Conservation (phyloP, 2,329 filamentous ascomycete genomes). For the Scedosporium aurantiacum region DNA sequence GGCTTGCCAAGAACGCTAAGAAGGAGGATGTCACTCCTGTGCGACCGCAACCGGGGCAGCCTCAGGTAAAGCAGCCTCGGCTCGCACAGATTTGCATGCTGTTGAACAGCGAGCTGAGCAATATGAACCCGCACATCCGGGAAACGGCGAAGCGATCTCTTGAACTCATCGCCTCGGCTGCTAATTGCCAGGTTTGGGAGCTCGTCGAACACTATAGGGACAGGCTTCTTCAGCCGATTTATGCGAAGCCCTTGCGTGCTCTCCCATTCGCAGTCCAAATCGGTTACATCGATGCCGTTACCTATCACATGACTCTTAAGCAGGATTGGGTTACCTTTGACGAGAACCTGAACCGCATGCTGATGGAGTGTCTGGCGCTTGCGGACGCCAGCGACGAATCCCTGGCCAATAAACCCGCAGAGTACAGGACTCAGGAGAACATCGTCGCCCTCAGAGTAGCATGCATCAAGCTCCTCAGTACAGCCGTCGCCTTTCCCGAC, state of each 20-base stretch:
- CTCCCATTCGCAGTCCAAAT: slow-evolving; percentile 93
- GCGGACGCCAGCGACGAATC: slow-evolving; percentile 93
- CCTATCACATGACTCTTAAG: slow-evolving; percentile 84
- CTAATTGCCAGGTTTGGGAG: slow-evolving; percentile 73
- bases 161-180: slow-evolving; percentile 66
- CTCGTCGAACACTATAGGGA: slow-evolving; percentile 85
- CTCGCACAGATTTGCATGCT: slow-evolving; percentile 69
- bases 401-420: slow-evolving; percentile 80
- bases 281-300: slow-evolving; percentile 95
- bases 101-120: slow-evolving; percentile 78
- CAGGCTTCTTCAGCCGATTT: slow-evolving; percentile 79
- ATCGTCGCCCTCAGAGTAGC: slow-evolving; percentile 88
- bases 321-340: slow-evolving; percentile 85
- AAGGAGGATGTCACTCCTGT: slow-evolving; percentile 59
- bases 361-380: slow-evolving; percentile 87
- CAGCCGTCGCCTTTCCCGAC: slow-evolving; percentile 85
- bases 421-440: slow-evolving; percentile 90
- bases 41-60: slow-evolving; percentile 8
- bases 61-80: background rate
- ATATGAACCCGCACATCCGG: slow-evolving; percentile 93
- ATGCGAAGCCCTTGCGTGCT: slow-evolving; percentile 85
- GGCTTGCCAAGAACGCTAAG: slow-evolving; percentile 67
- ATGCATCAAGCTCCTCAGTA: slow-evolving; percentile 85
- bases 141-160: slow-evolving; percentile 76
- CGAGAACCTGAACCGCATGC: slow-evolving; percentile 75